Evolutionary conservation across 140 eudicot species (phyloP), one percentile per base, ranked within the genome.

Genomic region (Oenanthe javanica): DNA sequence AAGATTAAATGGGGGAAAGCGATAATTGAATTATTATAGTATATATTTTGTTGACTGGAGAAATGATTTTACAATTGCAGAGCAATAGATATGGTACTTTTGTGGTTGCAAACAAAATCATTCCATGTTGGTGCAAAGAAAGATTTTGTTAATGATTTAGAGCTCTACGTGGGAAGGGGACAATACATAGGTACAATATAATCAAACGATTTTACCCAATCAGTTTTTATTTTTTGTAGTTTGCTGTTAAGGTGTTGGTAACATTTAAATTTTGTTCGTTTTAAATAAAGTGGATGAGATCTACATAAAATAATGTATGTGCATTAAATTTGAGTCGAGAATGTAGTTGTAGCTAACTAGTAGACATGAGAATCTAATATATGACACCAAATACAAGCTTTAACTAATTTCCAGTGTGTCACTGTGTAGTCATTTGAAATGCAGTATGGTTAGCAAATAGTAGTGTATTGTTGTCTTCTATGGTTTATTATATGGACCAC

Each of bases 71-170:
- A 75, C 66, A 48, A 43, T 9, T 64, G 25, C 75, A 7, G 50
- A 19, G 42, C 27, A 74, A 8, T 72, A 72, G 23, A 49, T 49
- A 38, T 14, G 13, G 6, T 6, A 6, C 63, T 48, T 79, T 43
- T 25, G 16, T 36, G 16, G n/a, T 1, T 5, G 64, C 47, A 59
- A 48, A 40, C 23, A 47, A 79, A 66, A 66, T 46, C 76, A 64
- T 79, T n/a, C 82, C 82, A 79, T 79, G 57, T 79, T 66, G 19
- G 66, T 66, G 82, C 4, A 63, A 43, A 77, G 38, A 43, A 77
- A 48, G 36, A 75, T 75, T 18, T n/a, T 49, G 25, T 48, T 1
- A 2, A 31, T 31, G 31, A 67, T 21, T 46, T 67, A 67, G 46
- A 67, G 40, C 70, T 63, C 27, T 23, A 23, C 70, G 23, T 9